Conservation (phyloP, 2,329 filamentous ascomycete species). For the Aspergillus tubingensis region DNA sequence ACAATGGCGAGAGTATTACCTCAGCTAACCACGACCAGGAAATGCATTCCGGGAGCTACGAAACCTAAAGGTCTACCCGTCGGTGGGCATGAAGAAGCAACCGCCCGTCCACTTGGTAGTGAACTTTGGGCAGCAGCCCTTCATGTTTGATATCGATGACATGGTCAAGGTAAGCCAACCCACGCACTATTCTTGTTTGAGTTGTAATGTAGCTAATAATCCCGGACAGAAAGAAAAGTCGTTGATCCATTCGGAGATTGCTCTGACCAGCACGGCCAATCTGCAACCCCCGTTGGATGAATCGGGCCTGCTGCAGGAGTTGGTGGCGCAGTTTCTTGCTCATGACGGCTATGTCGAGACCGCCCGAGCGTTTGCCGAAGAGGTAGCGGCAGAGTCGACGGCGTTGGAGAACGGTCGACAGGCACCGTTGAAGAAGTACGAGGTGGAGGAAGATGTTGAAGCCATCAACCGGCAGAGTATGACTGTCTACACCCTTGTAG, state of each 20-base stretch:
- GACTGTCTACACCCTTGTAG: conserved; percentile 27
- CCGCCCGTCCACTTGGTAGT: conserved; percentile 59
- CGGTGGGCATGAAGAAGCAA: conserved; percentile 66
- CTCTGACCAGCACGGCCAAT: conserved; percentile 56
- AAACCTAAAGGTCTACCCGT: conserved; percentile 52
- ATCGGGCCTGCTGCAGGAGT: conserved; percentile 74
- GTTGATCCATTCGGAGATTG: conserved; percentile 64
- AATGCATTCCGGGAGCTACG: conserved; percentile 51
- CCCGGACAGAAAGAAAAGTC: conserved; percentile 59
- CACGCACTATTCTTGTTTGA: background rate
- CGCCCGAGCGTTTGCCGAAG: conserved; percentile 80
- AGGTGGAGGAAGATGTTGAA: conserved; percentile 78
- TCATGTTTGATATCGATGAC: conserved; percentile 87
- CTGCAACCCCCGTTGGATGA: conserved; percentile 69
- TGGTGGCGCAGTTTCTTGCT: conserved; percentile 85
- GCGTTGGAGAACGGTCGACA: conserved; percentile 63
- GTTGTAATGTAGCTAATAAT: conserved; percentile 6
- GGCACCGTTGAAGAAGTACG: conserved; percentile 59
- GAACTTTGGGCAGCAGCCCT: conserved; percentile 71
- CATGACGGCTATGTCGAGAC: conserved; percentile 97
- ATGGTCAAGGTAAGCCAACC: conserved; percentile 68
- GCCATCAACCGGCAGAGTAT: conserved; percentile 82
- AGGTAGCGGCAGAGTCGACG: conserved; percentile 72
- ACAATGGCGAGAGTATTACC: background rate
- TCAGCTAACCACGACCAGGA: conserved; percentile 50